These are phyloP conservation scores for Ganoderma multipileum DNA, from an alignment of 1,284 basidiomycete species.

Conservation along the genomic window DNA sequence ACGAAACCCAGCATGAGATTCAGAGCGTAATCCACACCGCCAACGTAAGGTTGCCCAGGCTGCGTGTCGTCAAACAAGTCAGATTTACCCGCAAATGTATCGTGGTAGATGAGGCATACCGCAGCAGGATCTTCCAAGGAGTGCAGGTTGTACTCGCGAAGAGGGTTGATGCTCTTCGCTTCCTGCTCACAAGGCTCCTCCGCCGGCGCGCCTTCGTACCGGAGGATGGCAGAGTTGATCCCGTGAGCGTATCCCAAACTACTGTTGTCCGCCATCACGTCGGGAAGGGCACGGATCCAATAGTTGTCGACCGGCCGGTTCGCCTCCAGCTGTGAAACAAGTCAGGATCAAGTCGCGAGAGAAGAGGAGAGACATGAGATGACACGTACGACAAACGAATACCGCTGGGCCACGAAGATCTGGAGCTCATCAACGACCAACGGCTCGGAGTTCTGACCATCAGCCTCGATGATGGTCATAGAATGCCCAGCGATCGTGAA, in stretches of 20 bases:
- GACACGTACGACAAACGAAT: conserved; percentile 40
- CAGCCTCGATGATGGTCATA: conserved; percentile 59
- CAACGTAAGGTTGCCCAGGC: conserved; percentile 35
- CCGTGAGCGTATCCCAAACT: conserved; percentile 41
- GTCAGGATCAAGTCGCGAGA: not conserved
- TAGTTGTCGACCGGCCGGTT: conserved; percentile 46
- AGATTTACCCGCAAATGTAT: not conserved
- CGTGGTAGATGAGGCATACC: conserved; percentile 10
- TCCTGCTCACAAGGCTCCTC: conserved; percentile 45
- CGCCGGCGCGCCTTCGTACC: conserved; percentile 53
- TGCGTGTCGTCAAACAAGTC: conserved; percentile 4
- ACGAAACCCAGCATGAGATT: not conserved
- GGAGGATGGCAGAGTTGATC: conserved; percentile 60
- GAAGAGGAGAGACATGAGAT: not conserved
- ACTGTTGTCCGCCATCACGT: conserved; percentile 31
- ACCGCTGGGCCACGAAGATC: conserved; percentile 47
- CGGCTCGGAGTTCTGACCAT: conserved; percentile 52
- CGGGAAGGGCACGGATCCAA: conserved; percentile 52
- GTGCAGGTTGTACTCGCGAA: conserved; percentile 42
- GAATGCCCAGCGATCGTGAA: conserved; percentile 54
- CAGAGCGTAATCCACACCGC: not conserved
- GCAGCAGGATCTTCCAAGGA: conserved; percentile 16
- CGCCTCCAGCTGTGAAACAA: conserved; percentile 36
- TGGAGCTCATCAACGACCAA: conserved; percentile 47
- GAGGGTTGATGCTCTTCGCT: conserved; percentile 31